Evolutionary conservation across 2,329 filamentous ascomycete species (phyloP).

Genomic region (Neurospora crassa): DNA sequence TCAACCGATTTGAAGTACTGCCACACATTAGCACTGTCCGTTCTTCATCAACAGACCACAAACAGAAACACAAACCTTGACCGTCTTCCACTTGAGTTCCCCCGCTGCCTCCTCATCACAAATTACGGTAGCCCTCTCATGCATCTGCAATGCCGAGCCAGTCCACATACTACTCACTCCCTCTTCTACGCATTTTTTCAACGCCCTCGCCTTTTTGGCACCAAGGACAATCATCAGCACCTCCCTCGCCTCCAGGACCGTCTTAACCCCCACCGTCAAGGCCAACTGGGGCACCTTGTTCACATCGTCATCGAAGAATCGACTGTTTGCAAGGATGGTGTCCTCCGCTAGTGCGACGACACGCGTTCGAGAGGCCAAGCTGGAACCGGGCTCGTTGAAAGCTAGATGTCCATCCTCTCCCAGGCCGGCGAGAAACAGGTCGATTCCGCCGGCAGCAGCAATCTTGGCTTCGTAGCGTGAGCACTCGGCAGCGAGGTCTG

Average conservation of each 20-base stretch:
- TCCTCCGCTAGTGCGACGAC: conserved; percentile 73
- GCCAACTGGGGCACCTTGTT: conserved; percentile 60
- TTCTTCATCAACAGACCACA: neutral
- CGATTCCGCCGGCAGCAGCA: conserved; percentile 58
- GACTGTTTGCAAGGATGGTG: conserved; percentile 65
- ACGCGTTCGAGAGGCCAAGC: conserved; percentile 57
- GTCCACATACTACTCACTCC: conserved; percentile 78
- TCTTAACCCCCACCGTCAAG: conserved; percentile 49
- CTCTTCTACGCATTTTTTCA: conserved; percentile 65
- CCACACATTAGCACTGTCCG: neutral
- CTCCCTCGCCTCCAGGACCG: conserved; percentile 58
- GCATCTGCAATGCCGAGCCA: conserved; percentile 61
- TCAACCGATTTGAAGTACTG: conserved; percentile 54
- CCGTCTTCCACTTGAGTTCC: conserved; percentile 56
- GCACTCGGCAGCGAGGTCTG: conserved; percentile 60
- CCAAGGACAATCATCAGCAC: conserved; percentile 67
- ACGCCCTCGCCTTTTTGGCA: conserved; percentile 60
- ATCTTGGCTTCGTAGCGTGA: conserved; percentile 65
- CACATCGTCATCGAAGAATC: conserved; percentile 61
- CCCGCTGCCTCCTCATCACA: conserved; percentile 64
- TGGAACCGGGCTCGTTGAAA: conserved; percentile 73
- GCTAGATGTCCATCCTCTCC: conserved; percentile 72
- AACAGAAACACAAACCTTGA: conserved; percentile 30
- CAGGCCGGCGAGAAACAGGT: conserved; percentile 68
- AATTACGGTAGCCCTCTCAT: conserved; percentile 63